Conservation (phyloP, 345 rosid genomes). For the Leavenworthia alabamica region DNA sequence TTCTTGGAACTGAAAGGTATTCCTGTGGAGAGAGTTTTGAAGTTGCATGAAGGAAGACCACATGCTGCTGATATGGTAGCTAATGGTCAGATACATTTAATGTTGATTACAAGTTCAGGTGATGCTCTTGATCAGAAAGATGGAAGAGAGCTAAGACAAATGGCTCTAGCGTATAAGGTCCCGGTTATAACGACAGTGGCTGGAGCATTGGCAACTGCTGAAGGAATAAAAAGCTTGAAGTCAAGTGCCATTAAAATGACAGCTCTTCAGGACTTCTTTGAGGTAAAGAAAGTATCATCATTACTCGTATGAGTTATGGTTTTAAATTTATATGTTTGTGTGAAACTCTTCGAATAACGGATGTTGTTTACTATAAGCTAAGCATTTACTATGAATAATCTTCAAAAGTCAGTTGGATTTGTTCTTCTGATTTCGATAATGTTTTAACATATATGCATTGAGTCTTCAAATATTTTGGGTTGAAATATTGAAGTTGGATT, state of each 20-base stretch:
- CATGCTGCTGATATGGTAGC: constrained; percentile 96
- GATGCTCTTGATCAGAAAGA: constrained; percentile 82
- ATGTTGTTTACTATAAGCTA: constrained; percentile 10
- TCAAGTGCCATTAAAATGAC: constrained; percentile 52
- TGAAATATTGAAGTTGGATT: neutral
- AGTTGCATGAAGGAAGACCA: constrained; percentile 92
- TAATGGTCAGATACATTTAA: constrained; percentile 80
- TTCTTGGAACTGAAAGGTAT: constrained; percentile 70
- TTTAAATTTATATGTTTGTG: constrained; percentile 10
- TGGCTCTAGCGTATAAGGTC: constrained; percentile 91
- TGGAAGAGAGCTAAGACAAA: constrained; percentile 76
- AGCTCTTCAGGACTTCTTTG: constrained; percentile 87
- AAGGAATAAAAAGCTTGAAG: constrained; percentile 75
- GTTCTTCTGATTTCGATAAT: neutral
- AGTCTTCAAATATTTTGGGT: neutral
- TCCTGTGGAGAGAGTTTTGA: constrained; percentile 68
- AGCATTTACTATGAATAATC: constrained; percentile 23
- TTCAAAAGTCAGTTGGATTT: neutral
- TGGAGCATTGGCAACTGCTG: constrained; percentile 87
- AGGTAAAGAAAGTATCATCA: constrained; percentile 30
- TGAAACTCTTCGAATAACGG: constrained; percentile 3
- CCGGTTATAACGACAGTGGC: constrained; percentile 87
- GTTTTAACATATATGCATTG: neutral
- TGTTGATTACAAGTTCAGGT: constrained; percentile 88
- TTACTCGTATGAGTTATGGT: constrained; percentile 19